Base-by-base conservation (phyloP, 257 asterid genomes). In the Leptodermis oblonga region DNA sequence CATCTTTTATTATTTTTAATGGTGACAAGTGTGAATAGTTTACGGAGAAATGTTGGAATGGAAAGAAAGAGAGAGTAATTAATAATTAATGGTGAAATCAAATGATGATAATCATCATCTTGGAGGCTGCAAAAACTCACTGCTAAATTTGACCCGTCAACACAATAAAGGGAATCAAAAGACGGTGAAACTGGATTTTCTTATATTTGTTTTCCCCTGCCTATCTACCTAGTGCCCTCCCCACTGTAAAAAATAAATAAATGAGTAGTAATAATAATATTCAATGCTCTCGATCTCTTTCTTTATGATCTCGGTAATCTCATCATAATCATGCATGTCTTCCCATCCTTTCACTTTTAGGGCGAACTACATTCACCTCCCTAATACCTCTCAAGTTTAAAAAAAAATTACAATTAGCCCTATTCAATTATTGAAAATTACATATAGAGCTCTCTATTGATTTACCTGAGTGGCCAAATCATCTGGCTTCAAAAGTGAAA, bases 81-180 rank as follows among this genome's bases (percentile, higher is more conserved):
- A 15, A n/a, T 4, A 51, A n/a, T 2, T n/a, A n/a, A n/a, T n/a
- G n/a, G n/a, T n/a, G n/a, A n/a, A n/a, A n/a, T n/a, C n/a, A n/a
- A n/a, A n/a, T n/a, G n/a, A 23, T 0, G 10, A 20, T 12, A 46
- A 46, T 12, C n/a, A 13, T 67, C 12, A 69, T 78, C 90, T 87
- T 85, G 90, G 83, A 74, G 72, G 73, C 63, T 78, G 87, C 68
- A 78, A 81, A 77, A 75, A 73, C 42, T 62, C 65, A 78, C 81
- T 65, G 85, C 61, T 62, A 80, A 78, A 77, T 84, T 84, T 86
- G 89, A 86, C n/a, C 92, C 87, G 82, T 84, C 76, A 80, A 80
- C n/a, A n/a, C n/a, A n/a, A n/a, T n/a, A 76, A 79, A 76, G 74
- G 80, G 83, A 84, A 82, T 87, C 86, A 83, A 83, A 85, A 79